Percentiles rank a stretch among this genome's conserved stretches.
Conservation (phyloP, 345 rosid genomes). For the Boechera retrofracta region DNA sequence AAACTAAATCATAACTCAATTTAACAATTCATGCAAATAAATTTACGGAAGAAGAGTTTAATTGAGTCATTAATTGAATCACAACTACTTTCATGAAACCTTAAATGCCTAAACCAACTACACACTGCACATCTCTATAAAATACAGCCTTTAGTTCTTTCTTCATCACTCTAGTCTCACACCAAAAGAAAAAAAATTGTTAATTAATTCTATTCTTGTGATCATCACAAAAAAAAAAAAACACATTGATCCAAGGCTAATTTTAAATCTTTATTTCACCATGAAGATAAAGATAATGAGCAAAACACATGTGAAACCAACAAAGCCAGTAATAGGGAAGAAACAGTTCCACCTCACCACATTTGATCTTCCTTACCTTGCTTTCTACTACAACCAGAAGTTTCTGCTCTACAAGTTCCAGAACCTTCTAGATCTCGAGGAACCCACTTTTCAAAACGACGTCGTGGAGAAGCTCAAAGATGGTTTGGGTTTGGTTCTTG, state of each 20-base stretch:
- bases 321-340: constrained; percentile 58
- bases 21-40: constrained; percentile 36
- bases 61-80: constrained; percentile 36
- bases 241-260: constrained; percentile 33
- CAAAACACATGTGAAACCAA: constrained; percentile 70
- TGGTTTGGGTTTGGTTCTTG: constrained; percentile 66
- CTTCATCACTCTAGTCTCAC: constrained; percentile 12
- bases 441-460: constrained; percentile 35
- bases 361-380: constrained; percentile 90
- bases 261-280: constrained; percentile 5
- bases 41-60: constrained; percentile 10
- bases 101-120: constrained; percentile 68
- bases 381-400: constrained; percentile 91
- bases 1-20: neutral
- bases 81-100: constrained; percentile 57
- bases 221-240: neutral
- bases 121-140: constrained; percentile 28
- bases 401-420: constrained; percentile 65
- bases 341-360: constrained; percentile 74
- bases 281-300: constrained; percentile 52
- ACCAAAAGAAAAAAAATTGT: neutral
- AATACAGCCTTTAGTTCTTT: constrained; percentile 27
- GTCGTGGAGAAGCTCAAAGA: constrained; percentile 78
- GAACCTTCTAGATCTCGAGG: constrained; percentile 38
- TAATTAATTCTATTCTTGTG: constrained; percentile 11